Percentiles rank a stretch among this genome's conserved stretches.
Conservation (phyloP, 768 basidiomycete species). For the Mycena floridula region DNA sequence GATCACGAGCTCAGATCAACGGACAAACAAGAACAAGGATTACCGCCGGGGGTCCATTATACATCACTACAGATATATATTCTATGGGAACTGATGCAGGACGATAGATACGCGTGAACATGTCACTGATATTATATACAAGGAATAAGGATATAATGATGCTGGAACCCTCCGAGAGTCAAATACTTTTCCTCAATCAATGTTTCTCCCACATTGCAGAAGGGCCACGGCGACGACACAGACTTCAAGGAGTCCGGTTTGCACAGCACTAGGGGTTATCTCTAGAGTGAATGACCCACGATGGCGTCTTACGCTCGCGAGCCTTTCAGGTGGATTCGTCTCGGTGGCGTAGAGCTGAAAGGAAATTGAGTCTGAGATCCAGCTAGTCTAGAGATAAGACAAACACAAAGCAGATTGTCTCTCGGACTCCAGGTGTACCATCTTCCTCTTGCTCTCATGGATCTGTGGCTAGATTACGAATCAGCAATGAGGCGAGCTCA, state of each 20-base stretch:
- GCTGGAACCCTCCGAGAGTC: too few species aligned
- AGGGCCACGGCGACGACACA: conserved; percentile 32
- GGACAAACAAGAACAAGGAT: too few species aligned
- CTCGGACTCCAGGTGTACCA: conserved; percentile 32
- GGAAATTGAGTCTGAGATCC: not conserved
- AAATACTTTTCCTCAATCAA: too few species aligned
- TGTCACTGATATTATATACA: too few species aligned
- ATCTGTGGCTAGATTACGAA: conserved; percentile 14
- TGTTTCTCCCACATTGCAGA: conserved; percentile 31
- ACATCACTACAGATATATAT: too few species aligned
- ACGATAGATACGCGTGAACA: too few species aligned
- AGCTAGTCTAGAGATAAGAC: not conserved
- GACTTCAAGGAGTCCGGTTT: conserved; percentile 29
- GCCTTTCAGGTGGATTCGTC: conserved; percentile 18
- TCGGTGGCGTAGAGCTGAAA: conserved; percentile 26
- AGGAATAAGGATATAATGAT: too few species aligned
- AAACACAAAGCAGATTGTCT: conserved; percentile 27
- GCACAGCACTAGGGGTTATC: conserved; percentile 30
- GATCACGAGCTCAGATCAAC: too few species aligned
- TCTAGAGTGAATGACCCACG: conserved; percentile 25
- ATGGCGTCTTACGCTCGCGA: conserved; percentile 21
- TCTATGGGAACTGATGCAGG: too few species aligned
- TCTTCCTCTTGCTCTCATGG: conserved; percentile 25
- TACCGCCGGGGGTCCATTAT: too few species aligned
- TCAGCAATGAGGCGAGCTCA: not conserved